Conservation (phyloP, 345 rosid species). For the Salix udensis region DNA sequence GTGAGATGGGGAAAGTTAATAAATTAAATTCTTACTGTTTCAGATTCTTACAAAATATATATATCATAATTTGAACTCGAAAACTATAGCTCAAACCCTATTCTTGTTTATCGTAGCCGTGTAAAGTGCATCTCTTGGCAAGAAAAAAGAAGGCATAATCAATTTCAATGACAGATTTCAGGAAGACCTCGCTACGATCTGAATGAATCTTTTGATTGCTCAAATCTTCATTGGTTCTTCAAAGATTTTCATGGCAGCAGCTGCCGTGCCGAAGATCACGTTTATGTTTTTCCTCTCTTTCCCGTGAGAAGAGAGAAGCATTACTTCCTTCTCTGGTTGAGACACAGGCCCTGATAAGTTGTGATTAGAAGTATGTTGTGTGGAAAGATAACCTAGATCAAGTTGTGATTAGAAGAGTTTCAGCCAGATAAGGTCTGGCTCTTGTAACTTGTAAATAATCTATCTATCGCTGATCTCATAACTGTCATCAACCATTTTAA, state of each 20-base stretch:
- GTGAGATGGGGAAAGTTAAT: too few species aligned
- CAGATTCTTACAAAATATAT: too few species aligned
- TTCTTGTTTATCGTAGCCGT: too few species aligned
- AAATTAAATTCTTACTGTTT: too few species aligned
- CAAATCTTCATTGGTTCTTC: conserved; percentile 51
- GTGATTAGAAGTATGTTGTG: conserved; percentile 37
- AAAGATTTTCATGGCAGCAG: conserved; percentile 69
- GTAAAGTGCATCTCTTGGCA: too few species aligned
- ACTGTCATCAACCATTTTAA: conserved; percentile 56
- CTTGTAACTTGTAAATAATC: conserved; percentile 82
- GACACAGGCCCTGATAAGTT: conserved; percentile 66
- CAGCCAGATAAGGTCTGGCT: conserved; percentile 73
- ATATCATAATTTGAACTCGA: too few species aligned
- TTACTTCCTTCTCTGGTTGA: conserved; percentile 84
- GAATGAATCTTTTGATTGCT: neutral
- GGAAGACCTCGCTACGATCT: neutral
- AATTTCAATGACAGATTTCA: neutral
- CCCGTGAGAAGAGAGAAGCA: conserved; percentile 66
- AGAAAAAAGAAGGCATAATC: too few species aligned
- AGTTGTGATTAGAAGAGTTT: conserved; percentile 72
- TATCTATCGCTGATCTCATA: conserved; percentile 78
- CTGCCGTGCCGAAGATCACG: conserved; percentile 74
- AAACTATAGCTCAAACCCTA: too few species aligned
- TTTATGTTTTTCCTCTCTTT: conserved; percentile 56
- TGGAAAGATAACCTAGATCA: conserved; percentile 82